Base-by-base conservation (phyloP, 1,284 basidiomycete species). In the Pisolithus thermaeus region DNA sequence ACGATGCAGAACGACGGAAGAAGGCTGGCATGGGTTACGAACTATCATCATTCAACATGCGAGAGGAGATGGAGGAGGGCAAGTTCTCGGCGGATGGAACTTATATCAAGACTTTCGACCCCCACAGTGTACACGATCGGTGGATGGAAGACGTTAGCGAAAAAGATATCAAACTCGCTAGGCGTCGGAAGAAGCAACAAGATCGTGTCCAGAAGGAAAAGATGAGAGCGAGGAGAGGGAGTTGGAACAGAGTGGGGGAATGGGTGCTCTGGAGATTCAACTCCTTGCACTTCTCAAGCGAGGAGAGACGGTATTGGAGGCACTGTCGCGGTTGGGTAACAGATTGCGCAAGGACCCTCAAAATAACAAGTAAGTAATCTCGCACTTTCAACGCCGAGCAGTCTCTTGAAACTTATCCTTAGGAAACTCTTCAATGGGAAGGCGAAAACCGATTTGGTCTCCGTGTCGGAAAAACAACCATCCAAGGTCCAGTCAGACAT, bases 31-130 rank as follows among this genome's bases (percentile, higher is more conserved):
- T 97, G 94, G 97, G 95, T 1, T 93, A 77, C 69, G 90, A 95
- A 62, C 67, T 98, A 12, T 95, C 92, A 7, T 89, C 90, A 30
- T 99, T 99, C 81, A 97, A 99, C 70, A 98, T 99, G 97, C 90
- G 94, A 59, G 87, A 90, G 59, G 97, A 99, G 78, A 95, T 99
- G 87, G 85, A 91, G 62, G 92, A 97, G 67, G 97, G 97, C 32
- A 90, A 93, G 61, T 97, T 99, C 73, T 88, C 93, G 9, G 90
- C 89, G 52, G 96, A 98, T 61, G 97, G 97, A 44, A 84, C 72
- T 52, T 97, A 95, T 67, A 80, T 94, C 50, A 83, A 83, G 52
- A 85, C 92, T 46, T 87, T 87, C 58, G 95, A 99, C 70, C 89
- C 90, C 6, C 88, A 94, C 64, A 92, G 88, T 16, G 81, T 90